Conservation (phyloP, 2,329 filamentous ascomycete genomes). For the Lachnellula arida region DNA sequence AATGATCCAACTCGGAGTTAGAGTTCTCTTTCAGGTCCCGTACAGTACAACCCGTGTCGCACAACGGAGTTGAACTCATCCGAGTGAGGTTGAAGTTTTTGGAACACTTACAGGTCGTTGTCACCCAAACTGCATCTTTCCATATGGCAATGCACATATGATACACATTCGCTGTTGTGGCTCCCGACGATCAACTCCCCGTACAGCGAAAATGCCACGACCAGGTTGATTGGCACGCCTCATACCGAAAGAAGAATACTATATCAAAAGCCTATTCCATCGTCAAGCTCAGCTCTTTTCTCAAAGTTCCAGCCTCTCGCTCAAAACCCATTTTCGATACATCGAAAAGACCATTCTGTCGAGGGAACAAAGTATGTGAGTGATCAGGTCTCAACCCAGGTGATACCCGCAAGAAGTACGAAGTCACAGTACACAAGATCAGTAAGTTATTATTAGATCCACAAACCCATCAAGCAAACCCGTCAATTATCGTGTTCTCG, state of each 20-base stretch:
- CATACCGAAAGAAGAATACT: not conserved
- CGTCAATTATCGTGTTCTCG: not conserved
- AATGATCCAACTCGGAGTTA: too few species aligned
- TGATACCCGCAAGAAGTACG: not conserved
- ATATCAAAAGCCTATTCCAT: not conserved
- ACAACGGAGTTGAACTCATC: too few species aligned
- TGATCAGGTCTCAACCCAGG: not conserved
- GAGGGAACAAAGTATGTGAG: not conserved
- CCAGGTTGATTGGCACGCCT: constrained; percentile 5
- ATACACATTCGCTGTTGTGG: not conserved
- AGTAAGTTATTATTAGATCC: not conserved
- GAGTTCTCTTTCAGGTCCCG: too few species aligned
- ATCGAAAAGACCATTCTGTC: not conserved
- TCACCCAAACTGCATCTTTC: too few species aligned
- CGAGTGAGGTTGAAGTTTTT: too few species aligned
- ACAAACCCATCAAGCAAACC: not conserved
- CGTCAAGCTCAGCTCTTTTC: not conserved
- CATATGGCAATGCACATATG: too few species aligned
- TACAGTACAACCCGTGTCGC: too few species aligned
- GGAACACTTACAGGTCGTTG: too few species aligned
- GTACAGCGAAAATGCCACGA: not conserved
- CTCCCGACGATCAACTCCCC: not conserved
- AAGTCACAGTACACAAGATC: not conserved
- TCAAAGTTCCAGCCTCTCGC: not conserved
- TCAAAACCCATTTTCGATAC: not conserved